Conservation (phyloP, 345 rosid genomes). For the Pistacia vera region DNA sequence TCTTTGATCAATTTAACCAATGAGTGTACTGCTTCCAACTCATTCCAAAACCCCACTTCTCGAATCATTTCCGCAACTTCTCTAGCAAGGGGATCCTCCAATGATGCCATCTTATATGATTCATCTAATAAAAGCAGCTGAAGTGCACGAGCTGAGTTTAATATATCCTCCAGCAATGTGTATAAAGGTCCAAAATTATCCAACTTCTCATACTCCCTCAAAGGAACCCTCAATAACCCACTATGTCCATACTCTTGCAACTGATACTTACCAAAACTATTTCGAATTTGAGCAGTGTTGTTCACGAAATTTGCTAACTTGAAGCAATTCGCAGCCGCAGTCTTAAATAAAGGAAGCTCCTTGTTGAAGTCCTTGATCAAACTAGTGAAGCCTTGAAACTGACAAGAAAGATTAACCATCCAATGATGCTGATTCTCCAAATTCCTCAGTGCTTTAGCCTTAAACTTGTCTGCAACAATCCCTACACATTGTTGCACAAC, state of each 20-base stretch:
- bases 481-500: constrained; percentile 89
- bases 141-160: constrained; percentile 69
- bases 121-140: constrained; percentile 76
- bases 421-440: constrained; percentile 90
- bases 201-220: constrained; percentile 46
- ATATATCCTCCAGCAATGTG: constrained; percentile 76
- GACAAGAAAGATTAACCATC: constrained; percentile 97
- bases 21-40: constrained; percentile 75
- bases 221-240: constrained; percentile 66
- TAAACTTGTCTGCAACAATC: constrained; percentile 89
- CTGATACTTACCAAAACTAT: constrained; percentile 73
- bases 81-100: constrained; percentile 76
- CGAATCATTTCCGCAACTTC: constrained; percentile 81
- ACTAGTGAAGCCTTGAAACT: constrained; percentile 75
- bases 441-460: constrained; percentile 75
- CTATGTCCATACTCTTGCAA: constrained; percentile 71
- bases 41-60: constrained; percentile 90
- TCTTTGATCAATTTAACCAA: constrained; percentile 80
- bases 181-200: constrained; percentile 50
- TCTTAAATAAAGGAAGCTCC: constrained; percentile 78
- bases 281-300: constrained; percentile 59
- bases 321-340: constrained; percentile 58
- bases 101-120: constrained; percentile 60
- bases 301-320: constrained; percentile 81
- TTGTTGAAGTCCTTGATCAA: constrained; percentile 77